A percentile compares a stretch with the other conserved stretches of the same genome.
Conservation (phyloP, 768 basidiomycete species). For the Russula sp. region DNA sequence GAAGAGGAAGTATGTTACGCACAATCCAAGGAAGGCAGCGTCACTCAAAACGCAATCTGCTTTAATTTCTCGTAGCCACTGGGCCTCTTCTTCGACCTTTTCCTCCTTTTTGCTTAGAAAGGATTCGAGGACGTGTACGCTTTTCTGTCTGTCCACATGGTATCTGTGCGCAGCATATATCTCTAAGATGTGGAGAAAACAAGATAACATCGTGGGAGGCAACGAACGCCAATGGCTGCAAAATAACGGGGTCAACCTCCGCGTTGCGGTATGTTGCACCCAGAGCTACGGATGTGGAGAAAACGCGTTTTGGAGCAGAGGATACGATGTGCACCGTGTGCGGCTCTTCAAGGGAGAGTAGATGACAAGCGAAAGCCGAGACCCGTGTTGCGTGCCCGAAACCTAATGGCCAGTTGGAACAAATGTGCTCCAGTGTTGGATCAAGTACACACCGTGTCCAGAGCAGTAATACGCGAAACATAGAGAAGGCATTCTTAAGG, state of each 20-base stretch:
- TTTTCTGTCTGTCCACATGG: conserved; percentile 66
- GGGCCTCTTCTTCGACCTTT: conserved; percentile 47
- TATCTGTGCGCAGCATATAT: conserved; percentile 39
- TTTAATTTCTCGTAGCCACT: conserved; percentile 48
- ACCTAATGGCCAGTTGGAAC: conserved; percentile 35
- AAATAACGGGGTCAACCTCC: conserved; percentile 73
- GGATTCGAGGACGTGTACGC: conserved; percentile 51
- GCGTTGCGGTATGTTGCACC: conserved; percentile 67
- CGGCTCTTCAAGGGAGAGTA: conserved; percentile 42
- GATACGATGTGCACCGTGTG: conserved; percentile 62
- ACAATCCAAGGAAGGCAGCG: conserved; percentile 76
- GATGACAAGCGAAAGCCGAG: conserved; percentile 60
- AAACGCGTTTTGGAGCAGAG: conserved; percentile 67
- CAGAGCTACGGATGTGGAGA: conserved; percentile 52
- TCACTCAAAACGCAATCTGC: conserved; percentile 67
- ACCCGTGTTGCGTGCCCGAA: conserved; percentile 84
- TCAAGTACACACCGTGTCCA: conserved; percentile 49
- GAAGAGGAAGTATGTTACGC: conserved; percentile 26
- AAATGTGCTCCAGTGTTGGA: background rate
- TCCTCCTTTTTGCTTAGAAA: conserved; percentile 54
- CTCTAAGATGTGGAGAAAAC: conserved; percentile 9
- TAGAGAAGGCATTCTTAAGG: conserved; percentile 17
- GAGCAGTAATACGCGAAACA: conserved; percentile 69
- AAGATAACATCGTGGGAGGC: background rate
- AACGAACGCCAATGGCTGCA: conserved; percentile 71